Evolutionary conservation across 2,329 filamentous ascomycete genomes (phyloP), one percentile per base, ranked within the genome.

Genomic region (Fusarium irregulare): DNA sequence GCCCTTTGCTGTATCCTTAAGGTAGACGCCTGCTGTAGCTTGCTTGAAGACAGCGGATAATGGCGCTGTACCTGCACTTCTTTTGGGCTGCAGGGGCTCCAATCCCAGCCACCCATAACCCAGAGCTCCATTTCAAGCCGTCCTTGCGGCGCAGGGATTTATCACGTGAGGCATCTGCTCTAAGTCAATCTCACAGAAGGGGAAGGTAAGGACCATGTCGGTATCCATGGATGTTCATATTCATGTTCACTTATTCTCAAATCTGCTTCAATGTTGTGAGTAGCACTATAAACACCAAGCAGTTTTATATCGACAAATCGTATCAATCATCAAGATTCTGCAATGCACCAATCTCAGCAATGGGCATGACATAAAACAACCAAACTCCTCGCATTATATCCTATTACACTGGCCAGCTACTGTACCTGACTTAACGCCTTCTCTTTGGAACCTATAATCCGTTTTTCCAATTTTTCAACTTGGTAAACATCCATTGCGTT

Each of bases 401-500:
- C 27, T 56, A 37, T 27, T 42, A 44, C 45, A 37, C 48, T 45
- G 40, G 49, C 45, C 45, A 44, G 49, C 45, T 47, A 37, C 44
- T n/a, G 27, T 14, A 20, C 34, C 25, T 56, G 27, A 57, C 25
- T 56, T 45, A 56, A 50, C 42, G 48, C 48, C 45, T 61, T 27
- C 34, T 21, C 8, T 25, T 44, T 12, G 11, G 45, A 23, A 46
- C 41, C 12, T 14, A 23, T 21, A 20, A 21, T 16, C 34, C 30
- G 27, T 20, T n/a, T 4, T 51, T 45, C 42, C 45, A 21, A 41
- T 32, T 46, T 40, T 37, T 66, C 46, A 70, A 47, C 41, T 73
- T n/a, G 60, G 64, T 18, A 68, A 18, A n/a, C 73, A 76, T n/a
- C 69, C 72, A 14, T 72, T 70, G 20, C 68, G 72, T n/a, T 61